These are phyloP conservation scores for Pseudopithomyces chartarum DNA, from an alignment of 2,329 filamentous ascomycete genomes.

Conservation along the genomic window DNA sequence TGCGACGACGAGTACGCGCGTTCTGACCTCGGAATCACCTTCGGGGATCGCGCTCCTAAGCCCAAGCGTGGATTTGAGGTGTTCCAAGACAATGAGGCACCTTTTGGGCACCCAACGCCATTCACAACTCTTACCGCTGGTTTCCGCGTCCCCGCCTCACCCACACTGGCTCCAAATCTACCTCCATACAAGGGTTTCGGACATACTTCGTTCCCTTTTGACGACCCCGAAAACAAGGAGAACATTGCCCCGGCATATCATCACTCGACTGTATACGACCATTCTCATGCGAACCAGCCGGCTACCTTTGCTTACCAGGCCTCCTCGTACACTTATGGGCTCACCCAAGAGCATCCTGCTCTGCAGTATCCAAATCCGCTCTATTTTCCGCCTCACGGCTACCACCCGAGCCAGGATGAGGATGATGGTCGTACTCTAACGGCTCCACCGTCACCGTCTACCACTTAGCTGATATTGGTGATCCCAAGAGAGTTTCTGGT, in stretches of 20 bases:
- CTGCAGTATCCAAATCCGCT: conserved; percentile 32
- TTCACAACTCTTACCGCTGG: conserved; percentile 44
- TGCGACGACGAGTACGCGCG: conserved; percentile 39
- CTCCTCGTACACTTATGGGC: conserved; percentile 27
- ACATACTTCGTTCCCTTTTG: conserved; percentile 35
- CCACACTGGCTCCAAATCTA: conserved; percentile 29
- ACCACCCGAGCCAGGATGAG: conserved; percentile 28
- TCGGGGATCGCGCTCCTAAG: conserved; percentile 34
- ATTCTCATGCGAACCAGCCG: conserved; percentile 29
- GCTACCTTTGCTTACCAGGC: conserved; percentile 31
- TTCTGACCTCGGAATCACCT: conserved; percentile 34
- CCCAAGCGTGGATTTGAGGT: conserved; percentile 47
- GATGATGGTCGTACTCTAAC: conserved; percentile 45
- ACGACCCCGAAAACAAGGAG: conserved; percentile 44
- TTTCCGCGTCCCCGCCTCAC: conserved; percentile 32
- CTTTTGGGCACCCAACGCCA: conserved; percentile 37
- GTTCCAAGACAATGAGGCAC: conserved; percentile 47
- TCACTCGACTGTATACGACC: conserved; percentile 29
- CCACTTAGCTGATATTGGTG: conserved; percentile 18
- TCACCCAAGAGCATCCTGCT: conserved; percentile 34
- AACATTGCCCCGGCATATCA: conserved; percentile 31
- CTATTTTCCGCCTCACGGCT: conserved; percentile 23
- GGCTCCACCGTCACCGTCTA: conserved; percentile 42
- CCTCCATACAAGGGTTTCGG: conserved; percentile 33
- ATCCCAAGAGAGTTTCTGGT: background rate